A percentile compares a stretch with the other conserved stretches of the same genome.
These are phyloP conservation scores for Cardamine chenopodiifolia DNA, from an alignment of 345 rosid genomes.

Conservation along the genomic window DNA sequence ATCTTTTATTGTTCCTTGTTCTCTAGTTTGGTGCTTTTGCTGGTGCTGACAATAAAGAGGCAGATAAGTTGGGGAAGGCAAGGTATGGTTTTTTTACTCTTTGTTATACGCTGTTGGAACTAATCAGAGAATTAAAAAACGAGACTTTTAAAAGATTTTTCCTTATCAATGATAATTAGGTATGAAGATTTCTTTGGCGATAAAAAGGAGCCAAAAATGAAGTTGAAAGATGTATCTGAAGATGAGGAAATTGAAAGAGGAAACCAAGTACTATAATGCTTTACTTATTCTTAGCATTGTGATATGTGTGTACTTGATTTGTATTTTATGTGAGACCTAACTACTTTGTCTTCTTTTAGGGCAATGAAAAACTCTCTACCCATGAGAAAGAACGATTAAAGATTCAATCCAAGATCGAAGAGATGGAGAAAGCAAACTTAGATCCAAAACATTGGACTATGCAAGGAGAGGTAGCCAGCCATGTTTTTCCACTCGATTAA, in stretches of 20 bases:
- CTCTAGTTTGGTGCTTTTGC: constrained; percentile 59
- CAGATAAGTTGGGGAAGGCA: constrained; percentile 45
- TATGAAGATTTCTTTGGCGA: constrained; percentile 80
- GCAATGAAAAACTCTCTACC: constrained; percentile 60
- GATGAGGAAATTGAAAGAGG: constrained; percentile 51
- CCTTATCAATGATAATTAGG: constrained; percentile 43
- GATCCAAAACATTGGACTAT: constrained; percentile 94
- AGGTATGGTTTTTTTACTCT: constrained; percentile 45
- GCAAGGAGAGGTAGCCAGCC: constrained; percentile 89
- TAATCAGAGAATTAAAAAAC: not conserved
- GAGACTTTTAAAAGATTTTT: not conserved
- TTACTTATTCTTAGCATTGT: constrained; percentile 5
- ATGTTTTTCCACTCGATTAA: not conserved
- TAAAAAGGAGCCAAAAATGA: constrained; percentile 48
- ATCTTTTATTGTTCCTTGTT: constrained; percentile 10
- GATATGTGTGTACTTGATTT: constrained; percentile 18
- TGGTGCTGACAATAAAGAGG: constrained; percentile 49
- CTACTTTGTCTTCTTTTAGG: constrained; percentile 45
- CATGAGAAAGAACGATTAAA: constrained; percentile 72
- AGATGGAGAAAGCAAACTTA: constrained; percentile 85
- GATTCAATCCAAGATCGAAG: constrained; percentile 64
- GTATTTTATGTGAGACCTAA: constrained; percentile 14
- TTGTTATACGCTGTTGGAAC: constrained; percentile 11
- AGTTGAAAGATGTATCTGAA: constrained; percentile 46
- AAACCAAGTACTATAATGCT: constrained; percentile 44